phyloP scores from a whole-genome alignment of 371 early-diverging fungal genomes.

The Saksenaea vasiformis region DNA sequence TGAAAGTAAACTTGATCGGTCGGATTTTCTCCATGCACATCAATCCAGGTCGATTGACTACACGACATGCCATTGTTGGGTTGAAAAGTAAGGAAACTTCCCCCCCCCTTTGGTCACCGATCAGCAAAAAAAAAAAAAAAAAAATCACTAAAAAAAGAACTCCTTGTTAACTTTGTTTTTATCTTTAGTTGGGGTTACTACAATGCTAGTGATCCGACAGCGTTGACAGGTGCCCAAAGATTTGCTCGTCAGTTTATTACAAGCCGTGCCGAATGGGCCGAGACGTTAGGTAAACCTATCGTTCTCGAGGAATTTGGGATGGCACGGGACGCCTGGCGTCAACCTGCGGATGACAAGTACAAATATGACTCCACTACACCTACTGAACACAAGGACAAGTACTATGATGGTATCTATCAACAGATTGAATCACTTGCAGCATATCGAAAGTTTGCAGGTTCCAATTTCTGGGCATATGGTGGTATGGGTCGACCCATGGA shows the following conservation, averaged over 20 bases:
- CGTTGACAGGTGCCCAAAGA: slow-evolving; percentile 23
- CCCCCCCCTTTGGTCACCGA: not conserved
- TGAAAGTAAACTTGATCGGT: slow-evolving; percentile 51
- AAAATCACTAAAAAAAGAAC: not conserved
- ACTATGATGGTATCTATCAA: slow-evolving; percentile 42
- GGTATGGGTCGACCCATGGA: slow-evolving; percentile 43
- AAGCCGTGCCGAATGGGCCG: slow-evolving; percentile 42
- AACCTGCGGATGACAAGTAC: slow-evolving; percentile 23
- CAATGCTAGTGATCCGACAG: slow-evolving; percentile 34
- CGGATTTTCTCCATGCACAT: slow-evolving; percentile 55
- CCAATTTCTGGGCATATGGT: slow-evolving; percentile 49
- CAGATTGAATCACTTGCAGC: slow-evolving; percentile 30
- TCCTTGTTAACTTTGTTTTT: slow-evolving; percentile 6
- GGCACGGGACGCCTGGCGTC: slow-evolving; percentile 51
- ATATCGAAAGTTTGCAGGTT: slow-evolving; percentile 25
- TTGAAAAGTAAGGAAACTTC: slow-evolving; percentile 47
- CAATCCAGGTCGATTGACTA: slow-evolving; percentile 46
- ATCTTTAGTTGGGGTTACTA: slow-evolving; percentile 49
- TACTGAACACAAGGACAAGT: slow-evolving; percentile 46
- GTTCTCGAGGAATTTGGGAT: slow-evolving; percentile 63
- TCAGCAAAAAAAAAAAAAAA: not conserved
- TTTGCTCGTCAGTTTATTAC: slow-evolving; percentile 34
- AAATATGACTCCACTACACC: slow-evolving; percentile 50
- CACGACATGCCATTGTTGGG: slow-evolving; percentile 60
- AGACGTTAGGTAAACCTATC: slow-evolving; percentile 47